A percentile compares a stretch with the other conserved stretches of the same genome.
phyloP scores from a whole-genome alignment of 2,329 filamentous ascomycete genomes.

The Colletotrichum sp. region DNA sequence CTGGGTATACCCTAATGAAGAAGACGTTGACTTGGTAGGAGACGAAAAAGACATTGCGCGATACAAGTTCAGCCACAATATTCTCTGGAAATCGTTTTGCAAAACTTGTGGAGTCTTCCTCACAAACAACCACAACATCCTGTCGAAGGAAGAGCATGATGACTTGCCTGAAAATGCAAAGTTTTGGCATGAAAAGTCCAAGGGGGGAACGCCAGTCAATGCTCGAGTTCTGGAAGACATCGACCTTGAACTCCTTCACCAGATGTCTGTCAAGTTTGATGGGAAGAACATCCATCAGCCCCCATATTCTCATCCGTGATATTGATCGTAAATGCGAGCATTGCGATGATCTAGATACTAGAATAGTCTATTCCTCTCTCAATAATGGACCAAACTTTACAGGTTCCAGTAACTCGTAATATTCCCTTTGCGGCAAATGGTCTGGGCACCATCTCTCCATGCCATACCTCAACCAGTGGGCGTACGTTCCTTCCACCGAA shows the following conservation, averaged over 20 bases:
- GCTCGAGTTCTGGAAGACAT: neutral
- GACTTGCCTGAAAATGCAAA: neutral
- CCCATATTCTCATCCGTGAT: neutral
- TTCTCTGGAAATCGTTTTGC: neutral
- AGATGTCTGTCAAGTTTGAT: neutral
- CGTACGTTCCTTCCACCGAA: constrained; percentile 55
- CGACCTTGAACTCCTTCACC: neutral
- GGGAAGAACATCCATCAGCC: neutral
- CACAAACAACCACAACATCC: neutral
- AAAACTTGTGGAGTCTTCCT: neutral
- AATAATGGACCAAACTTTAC: constrained; percentile 36
- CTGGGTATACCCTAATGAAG: neutral
- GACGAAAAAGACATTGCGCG: neutral
- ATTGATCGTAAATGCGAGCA: neutral
- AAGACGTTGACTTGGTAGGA: neutral
- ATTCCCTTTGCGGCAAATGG: constrained; percentile 37
- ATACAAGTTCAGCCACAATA: neutral
- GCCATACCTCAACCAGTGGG: constrained; percentile 57
- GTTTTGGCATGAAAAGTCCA: neutral
- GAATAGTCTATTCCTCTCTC: constrained; percentile 14
- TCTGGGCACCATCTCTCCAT: constrained; percentile 52
- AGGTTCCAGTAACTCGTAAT: constrained; percentile 38
- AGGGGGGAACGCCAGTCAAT: neutral
- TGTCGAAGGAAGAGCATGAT: neutral
- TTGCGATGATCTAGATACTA: neutral